Evolutionary conservation across 352 stramenopile species (phyloP), one percentile per base, ranked within the genome.

Genomic region (Pythium chondricola): DNA sequence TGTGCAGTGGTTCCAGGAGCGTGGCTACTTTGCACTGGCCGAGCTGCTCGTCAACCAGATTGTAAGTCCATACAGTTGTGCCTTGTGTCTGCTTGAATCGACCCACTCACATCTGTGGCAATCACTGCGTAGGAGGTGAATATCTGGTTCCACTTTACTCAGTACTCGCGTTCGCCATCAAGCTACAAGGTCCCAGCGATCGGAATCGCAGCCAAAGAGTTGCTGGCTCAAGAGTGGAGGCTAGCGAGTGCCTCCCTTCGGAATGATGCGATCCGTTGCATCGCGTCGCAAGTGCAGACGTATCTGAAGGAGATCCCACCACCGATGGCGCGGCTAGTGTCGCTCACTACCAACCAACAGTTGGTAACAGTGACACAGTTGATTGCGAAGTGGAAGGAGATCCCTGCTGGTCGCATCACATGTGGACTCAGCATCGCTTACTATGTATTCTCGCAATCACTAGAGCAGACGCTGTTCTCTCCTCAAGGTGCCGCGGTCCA

Each of bases 1-100:
- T 43, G 32, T 39, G 27, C 18, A 43, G 79, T 93, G 82, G 82
- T 65, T 90, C 10, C 54, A 67, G 14, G 31, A 56, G 13, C 64
- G 67, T 54, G 73, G 74, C 4, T 93, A 85, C 47, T 85, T 85
- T 29, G 72, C 73, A 8, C 36, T 91, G 2, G 63, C 83, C 32
- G 73, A 76, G 9, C 56, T 89, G 4, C 58, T 91, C 26, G 67
- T 80, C 26, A 88, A 89, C 54, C 77, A 87, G 40, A 83, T 90
- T 58, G 80, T 91, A 56, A 30, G 74, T 77, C 38, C n/a, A 20
- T 2, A 18, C 30, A 10, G 13, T 41, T 11, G 18, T 40, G 31
- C 2, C 1, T 17, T n/a, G n/a, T 30, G 5, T 16, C 13, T 51
- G 32, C 9, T 26, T 32, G 18, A 14, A 11, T 16, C 13, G 5